Evolutionary conservation across 2,329 filamentous ascomycete species (phyloP).

Genomic region (Cordyceps fumosorosea): DNA sequence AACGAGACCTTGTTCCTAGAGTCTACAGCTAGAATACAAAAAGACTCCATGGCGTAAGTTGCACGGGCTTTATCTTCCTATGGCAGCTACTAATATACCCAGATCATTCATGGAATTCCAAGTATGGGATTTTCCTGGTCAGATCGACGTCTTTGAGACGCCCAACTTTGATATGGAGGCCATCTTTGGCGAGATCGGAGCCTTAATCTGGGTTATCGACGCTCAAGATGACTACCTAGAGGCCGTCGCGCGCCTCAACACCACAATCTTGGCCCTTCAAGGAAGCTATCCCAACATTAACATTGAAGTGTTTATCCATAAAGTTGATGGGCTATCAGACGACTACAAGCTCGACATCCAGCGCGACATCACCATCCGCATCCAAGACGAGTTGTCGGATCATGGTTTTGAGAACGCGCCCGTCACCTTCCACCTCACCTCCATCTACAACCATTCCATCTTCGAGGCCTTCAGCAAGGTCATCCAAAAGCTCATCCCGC

Average conservation of each 20-base stretch:
- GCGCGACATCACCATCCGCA: slow-evolving; percentile 91
- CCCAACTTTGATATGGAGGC: slow-evolving; percentile 84
- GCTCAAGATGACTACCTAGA: slow-evolving; percentile 97
- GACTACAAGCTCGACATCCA: slow-evolving; percentile 96
- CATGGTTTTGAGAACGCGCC: slow-evolving; percentile 88
- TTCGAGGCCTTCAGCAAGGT: slow-evolving; percentile 98
- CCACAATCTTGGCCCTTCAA: slow-evolving; percentile 83
- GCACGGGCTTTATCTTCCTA: neutral
- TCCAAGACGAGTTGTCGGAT: slow-evolving; percentile 92
- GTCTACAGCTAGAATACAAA: slow-evolving; percentile 89
- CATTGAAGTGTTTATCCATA: slow-evolving; percentile 98
- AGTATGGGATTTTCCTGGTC: slow-evolving; percentile 94
- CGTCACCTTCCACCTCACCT: slow-evolving; percentile 91
- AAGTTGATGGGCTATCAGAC: slow-evolving; percentile 94
- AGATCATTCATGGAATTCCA: slow-evolving; percentile 99
- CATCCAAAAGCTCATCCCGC: slow-evolving; percentile 93
- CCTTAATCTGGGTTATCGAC: slow-evolving; percentile 97
- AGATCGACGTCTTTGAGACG: slow-evolving; percentile 83
- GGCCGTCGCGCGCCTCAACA: slow-evolving; percentile 77
- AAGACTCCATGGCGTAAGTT: slow-evolving; percentile 87
- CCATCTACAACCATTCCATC: slow-evolving; percentile 97
- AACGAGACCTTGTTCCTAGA: slow-evolving; percentile 95
- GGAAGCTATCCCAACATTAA: slow-evolving; percentile 88
- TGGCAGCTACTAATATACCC: neutral
- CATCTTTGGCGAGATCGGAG: slow-evolving; percentile 90